These are phyloP conservation scores for Eucalyptus paniculata DNA, from an alignment of 345 rosid genomes.

Conservation along the genomic window DNA sequence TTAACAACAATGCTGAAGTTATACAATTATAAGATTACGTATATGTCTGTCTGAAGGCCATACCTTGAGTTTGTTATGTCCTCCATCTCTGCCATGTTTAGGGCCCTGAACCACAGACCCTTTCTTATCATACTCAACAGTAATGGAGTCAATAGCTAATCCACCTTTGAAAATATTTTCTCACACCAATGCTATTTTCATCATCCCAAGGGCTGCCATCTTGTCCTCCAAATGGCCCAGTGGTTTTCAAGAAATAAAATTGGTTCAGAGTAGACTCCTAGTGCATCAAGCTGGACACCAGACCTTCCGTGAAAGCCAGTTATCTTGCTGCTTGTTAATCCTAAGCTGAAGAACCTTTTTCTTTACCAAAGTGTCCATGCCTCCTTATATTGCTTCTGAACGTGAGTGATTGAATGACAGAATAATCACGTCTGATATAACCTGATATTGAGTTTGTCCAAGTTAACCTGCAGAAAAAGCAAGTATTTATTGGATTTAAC, in stretches of 20 bases:
- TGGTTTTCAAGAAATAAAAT: neutral
- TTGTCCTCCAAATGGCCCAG: neutral
- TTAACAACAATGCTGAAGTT: too few relatives aligned
- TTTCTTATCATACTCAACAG: neutral
- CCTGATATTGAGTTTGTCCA: neutral
- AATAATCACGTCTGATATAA: neutral
- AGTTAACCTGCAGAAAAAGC: too few relatives aligned
- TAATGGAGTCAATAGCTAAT: neutral
- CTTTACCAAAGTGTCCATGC: too few relatives aligned
- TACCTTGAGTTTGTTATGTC: neutral
- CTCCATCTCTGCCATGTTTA: neutral
- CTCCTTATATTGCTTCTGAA: neutral
- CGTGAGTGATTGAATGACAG: too few relatives aligned
- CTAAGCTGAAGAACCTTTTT: neutral
- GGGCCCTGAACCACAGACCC: neutral
- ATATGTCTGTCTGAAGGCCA: too few relatives aligned
- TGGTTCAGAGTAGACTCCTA: neutral
- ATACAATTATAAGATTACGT: fast-evolving
- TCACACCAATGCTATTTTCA: neutral
- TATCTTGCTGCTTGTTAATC: neutral
- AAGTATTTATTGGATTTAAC: too few relatives aligned
- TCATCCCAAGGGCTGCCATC: neutral
- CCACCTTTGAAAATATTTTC: neutral
- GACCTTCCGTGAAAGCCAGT: neutral
- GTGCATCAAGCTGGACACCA: neutral